phyloP scores from a whole-genome alignment of 805 yeast genomes.

The Schwanniomyces sp. region DNA sequence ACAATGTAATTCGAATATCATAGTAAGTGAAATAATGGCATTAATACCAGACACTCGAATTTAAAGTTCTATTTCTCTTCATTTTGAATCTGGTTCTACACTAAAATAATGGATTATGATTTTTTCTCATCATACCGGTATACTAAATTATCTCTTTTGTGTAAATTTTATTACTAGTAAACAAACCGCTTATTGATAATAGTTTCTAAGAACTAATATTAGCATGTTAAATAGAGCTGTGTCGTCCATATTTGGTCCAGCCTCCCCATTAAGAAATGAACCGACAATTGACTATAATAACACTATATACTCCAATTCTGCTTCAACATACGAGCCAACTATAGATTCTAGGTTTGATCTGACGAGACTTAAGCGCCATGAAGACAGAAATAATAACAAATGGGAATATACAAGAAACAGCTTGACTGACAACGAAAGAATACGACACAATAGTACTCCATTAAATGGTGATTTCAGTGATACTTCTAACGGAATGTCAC shows the following conservation, averaged over 20 bases:
- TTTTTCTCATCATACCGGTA: too few relatives aligned
- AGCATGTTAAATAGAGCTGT: slow-evolving; percentile 10
- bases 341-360: slow-evolving; percentile 4
- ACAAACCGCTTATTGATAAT: neutral
- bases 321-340: slow-evolving; percentile 3
- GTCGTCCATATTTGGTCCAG: slow-evolving; percentile 9
- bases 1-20: too few relatives aligned
- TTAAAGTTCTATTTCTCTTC: too few relatives aligned
- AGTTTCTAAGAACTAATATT: neutral
- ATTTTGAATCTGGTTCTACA: too few relatives aligned
- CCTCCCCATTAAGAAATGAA: slow-evolving; percentile 25
- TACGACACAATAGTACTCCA: neutral
- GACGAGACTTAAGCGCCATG: neutral
- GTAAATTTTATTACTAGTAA: neutral
- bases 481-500: neutral
- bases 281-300: slow-evolving; percentile 35
- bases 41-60: too few relatives aligned
- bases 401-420: neutral
- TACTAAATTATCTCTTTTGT: neutral
- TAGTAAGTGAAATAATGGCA: too few relatives aligned
- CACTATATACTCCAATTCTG: slow-evolving; percentile 13
- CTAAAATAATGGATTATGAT: too few relatives aligned
- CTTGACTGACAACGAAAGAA: neutral
- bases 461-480: neutral
- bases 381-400: neutral